Base-by-base conservation (phyloP, 2,329 filamentous ascomycete genomes). In the Raffaelea arxii region DNA sequence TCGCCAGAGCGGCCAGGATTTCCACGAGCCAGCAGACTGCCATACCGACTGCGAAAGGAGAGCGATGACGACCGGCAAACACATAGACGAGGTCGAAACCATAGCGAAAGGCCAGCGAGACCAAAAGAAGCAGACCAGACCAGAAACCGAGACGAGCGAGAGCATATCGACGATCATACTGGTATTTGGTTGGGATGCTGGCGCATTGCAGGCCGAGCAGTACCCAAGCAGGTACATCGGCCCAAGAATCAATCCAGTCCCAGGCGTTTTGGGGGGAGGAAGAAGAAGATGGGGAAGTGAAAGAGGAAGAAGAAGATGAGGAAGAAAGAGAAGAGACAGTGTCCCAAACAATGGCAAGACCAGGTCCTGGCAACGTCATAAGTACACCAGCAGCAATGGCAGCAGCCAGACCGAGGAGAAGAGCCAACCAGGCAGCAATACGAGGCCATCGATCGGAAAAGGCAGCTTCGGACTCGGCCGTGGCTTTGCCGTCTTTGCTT, bases 401-500 rank as follows among this genome's bases (percentile, higher is more conserved):
- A 2, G 56, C 49, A 6, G 49, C 58, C 19, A 62, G 37, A 16
- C 60, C 61, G 18, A 57, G 38, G 7, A 54, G 7, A 5, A 58
- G 24, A 38, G 54, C 56, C 35, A 58, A 25, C 51, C 55, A 58
- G 5, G 56, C 53, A 9, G 49, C 52, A 25, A 57, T 39, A 9
- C 60, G 55, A 16, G 61, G 55, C 23, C 51, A 48, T 2, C 53
- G 46, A 47, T 63, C 59, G 1, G 58, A 56, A 37, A 58, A 65
- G 19, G 55, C 54, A 12, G 54, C 56, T 12, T 59, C 56, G 16
- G 62, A 64, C 36, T 59, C 54, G 40, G 59, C 56, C 14, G 60
- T 64, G 18, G 62, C 59, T 42, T 56, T 51, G 18, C 62, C 61
- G 44, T 65, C 62, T 7, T 41, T 21, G 42, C 60, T 61, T 48